These are phyloP conservation scores for Fraxinus cuspidata DNA, from an alignment of 257 asterid genomes.

Conservation along the genomic window DNA sequence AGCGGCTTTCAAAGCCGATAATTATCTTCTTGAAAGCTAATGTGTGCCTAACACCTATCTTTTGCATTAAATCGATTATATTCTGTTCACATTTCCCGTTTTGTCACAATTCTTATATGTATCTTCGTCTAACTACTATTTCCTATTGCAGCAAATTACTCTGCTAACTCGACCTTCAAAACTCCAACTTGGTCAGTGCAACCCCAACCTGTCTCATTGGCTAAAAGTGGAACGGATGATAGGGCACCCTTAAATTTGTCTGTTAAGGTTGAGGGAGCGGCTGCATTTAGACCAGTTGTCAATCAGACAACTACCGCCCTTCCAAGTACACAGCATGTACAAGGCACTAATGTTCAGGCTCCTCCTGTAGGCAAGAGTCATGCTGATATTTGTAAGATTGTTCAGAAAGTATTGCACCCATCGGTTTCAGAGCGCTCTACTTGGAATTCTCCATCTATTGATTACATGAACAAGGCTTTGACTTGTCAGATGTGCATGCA, in stretches of 20 bases:
- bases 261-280: constrained; percentile 55
- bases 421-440: constrained; percentile 50
- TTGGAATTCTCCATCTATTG: constrained; percentile 93
- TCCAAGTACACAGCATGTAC: constrained; percentile 24
- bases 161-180: constrained; percentile 53
- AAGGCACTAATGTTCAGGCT: constrained; percentile 48
- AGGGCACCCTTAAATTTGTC: constrained; percentile 54
- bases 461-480: constrained; percentile 80
- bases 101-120: constrained; percentile 13
- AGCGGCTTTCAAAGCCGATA: neutral
- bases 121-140: constrained; percentile 18
- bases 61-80: neutral
- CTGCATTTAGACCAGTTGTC: constrained; percentile 48
- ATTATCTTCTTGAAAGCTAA: constrained; percentile 18
- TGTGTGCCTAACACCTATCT: neutral
- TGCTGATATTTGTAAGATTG: constrained; percentile 71
- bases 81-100: constrained; percentile 23
- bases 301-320: constrained; percentile 48
- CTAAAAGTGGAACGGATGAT: constrained; percentile 48
- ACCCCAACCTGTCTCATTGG: constrained; percentile 50
- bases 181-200: constrained; percentile 76
- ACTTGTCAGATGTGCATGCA: constrained; percentile 76
- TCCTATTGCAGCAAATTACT: constrained; percentile 51
- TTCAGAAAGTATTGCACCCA: constrained; percentile 73
- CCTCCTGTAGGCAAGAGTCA: constrained; percentile 53